Base-by-base conservation (phyloP, 108 stramenopile species). In the Halocafeteria seosinensis region DNA sequence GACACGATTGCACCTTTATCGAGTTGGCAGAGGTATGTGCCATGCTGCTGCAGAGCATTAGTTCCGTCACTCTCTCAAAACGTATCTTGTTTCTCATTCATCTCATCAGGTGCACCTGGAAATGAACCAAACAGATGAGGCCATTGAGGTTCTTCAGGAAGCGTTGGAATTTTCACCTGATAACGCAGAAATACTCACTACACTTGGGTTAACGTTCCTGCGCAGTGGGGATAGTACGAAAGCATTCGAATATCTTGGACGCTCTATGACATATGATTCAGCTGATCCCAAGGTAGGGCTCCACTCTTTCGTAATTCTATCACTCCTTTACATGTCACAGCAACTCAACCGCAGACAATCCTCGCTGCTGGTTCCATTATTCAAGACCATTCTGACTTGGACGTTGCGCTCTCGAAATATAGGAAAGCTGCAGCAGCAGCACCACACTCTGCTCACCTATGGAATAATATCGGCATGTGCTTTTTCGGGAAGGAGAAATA, bases 391-490 rank as follows among this genome's bases (percentile, higher is more conserved):
- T 21, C 47, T 13, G 76, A 78, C 61, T 64, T 66, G 67, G 80
- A 83, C 53, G 80, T 81, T 32, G 82, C 82, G 11, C 66, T 83
- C 12, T 62, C 75, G 12, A 83, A 83, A 77, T 83, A 83, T 55
- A 70, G 82, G 26, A 73, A 81, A 0, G 80, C 80, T 0, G 82
- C 82, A 12, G 72, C 63, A 21, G 63, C 73, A 64, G 79, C 73
- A 3, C 82, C 82, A 11, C 66, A 83, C 70, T 57, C 66, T 26
- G 74, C 82, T n/a, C 80, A 83, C 63, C 71, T 83, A 11, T 83
- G 82, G 82, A 83, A 83, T 68, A 83, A 83, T 61, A 65, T 83
- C 37, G 82, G 82, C 37, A 83, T 83, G 82, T 81, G 80, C 66
- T 81, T 83, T 38, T 81, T 79, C 62, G 80, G 82, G 26, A 79